phyloP scores from a whole-genome alignment of 1,139 yeast species.

The Debaryomycetaceae sp. region DNA sequence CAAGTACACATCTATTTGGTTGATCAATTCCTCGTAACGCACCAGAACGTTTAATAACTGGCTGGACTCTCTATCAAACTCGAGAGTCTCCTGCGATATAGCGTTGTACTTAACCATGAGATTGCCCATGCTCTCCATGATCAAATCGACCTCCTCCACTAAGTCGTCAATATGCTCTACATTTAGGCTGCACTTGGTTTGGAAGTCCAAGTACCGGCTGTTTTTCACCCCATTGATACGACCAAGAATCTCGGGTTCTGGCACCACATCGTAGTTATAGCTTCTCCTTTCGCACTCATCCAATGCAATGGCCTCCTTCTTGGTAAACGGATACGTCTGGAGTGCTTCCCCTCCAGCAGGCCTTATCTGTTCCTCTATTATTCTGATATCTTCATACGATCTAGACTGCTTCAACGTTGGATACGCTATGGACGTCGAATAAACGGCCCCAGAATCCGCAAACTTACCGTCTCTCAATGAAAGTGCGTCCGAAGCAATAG shows the following conservation, averaged over 20 bases:
- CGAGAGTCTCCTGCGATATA: constrained; percentile 58
- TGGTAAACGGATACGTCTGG: constrained; percentile 33
- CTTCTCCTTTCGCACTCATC: constrained; percentile 31
- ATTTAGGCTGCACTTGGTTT: constrained; percentile 36
- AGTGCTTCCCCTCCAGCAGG: background rate
- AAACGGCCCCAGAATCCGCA: constrained; percentile 9
- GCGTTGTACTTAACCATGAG: constrained; percentile 50
- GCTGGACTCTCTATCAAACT: constrained; percentile 60
- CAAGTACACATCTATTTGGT: constrained; percentile 51
- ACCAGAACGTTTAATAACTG: constrained; percentile 50
- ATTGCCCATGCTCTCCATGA: constrained; percentile 39
- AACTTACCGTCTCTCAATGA: constrained; percentile 18
- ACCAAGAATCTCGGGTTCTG: constrained; percentile 30
- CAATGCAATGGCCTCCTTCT: constrained; percentile 26
- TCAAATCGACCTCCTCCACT: constrained; percentile 35
- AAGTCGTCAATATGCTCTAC: constrained; percentile 31
- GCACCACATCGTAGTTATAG: constrained; percentile 36
- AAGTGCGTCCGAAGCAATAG: constrained; percentile 40
- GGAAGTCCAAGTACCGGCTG: constrained; percentile 34
- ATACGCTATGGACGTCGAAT: constrained; percentile 18
- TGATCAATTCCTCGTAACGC: constrained; percentile 40
- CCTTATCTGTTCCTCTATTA: constrained; percentile 4
- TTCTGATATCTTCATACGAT: background rate
- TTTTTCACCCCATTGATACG: constrained; percentile 28
- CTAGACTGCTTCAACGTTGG: background rate